These are phyloP conservation scores for Phialophora macrospora DNA, from an alignment of 2,329 filamentous ascomycete species.

Conservation along the genomic window DNA sequence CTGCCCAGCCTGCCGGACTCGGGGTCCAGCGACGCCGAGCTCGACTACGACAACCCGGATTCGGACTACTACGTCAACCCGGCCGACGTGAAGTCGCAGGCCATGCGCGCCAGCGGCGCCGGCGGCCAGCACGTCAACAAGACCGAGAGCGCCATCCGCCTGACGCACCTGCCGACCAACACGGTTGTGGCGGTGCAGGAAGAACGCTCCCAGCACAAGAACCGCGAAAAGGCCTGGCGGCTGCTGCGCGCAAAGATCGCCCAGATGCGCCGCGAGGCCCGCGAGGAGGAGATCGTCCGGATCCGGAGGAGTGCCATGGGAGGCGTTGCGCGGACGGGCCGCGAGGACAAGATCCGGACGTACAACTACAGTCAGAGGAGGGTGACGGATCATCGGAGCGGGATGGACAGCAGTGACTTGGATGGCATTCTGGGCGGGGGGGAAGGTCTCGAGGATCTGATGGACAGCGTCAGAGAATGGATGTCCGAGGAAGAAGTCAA, in stretches of 20 bases:
- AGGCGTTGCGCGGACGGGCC: conserved; percentile 76
- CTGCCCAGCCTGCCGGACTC: conserved; percentile 75
- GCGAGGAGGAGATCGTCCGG: conserved; percentile 77
- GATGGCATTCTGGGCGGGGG: conserved; percentile 79
- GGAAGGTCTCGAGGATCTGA: conserved; percentile 72
- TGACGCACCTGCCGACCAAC: conserved; percentile 88
- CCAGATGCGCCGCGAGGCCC: conserved; percentile 75
- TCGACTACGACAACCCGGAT: conserved; percentile 77
- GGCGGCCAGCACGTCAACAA: conserved; percentile 99
- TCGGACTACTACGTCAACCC: conserved; percentile 91
- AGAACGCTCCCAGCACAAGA: conserved; percentile 84
- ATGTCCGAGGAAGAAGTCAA: conserved; percentile 75
- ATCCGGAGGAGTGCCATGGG: conserved; percentile 79
- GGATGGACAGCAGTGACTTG: conserved; percentile 77
- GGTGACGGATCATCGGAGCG: conserved; percentile 87
- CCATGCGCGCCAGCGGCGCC: conserved; percentile 89
- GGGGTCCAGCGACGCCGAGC: conserved; percentile 49
- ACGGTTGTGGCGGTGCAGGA: conserved; percentile 92
- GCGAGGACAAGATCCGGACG: conserved; percentile 91
- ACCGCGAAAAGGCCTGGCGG: conserved; percentile 85
- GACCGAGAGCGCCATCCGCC: conserved; percentile 90
- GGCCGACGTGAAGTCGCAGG: conserved; percentile 79
- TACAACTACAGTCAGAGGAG: conserved; percentile 82
- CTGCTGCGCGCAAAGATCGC: conserved; percentile 81
- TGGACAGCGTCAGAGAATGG: conserved; percentile 79